Evolutionary conservation across 345 rosid species (phyloP).

Genomic region (Sisymbrium irio): DNA sequence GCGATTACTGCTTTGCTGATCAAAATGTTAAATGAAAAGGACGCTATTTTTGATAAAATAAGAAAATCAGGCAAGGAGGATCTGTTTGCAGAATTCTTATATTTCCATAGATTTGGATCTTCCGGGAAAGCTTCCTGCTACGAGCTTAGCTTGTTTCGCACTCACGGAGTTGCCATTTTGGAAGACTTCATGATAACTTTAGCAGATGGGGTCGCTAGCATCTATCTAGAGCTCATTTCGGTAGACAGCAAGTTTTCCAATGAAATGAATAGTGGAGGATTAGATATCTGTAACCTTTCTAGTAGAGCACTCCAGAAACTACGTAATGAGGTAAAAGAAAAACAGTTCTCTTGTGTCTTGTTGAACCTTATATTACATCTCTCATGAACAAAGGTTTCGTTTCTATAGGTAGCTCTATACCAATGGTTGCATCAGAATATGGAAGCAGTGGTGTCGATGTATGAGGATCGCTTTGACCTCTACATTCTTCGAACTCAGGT

Average conservation of each 20-base stretch:
- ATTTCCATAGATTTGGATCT: slow-evolving; percentile 62
- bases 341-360: neutral
- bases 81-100: slow-evolving; percentile 74
- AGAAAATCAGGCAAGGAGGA: slow-evolving; percentile 77
- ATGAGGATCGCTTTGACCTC: slow-evolving; percentile 92
- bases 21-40: slow-evolving; percentile 63
- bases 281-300: slow-evolving; percentile 68
- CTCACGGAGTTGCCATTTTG: slow-evolving; percentile 65
- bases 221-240: slow-evolving; percentile 86
- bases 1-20: slow-evolving; percentile 50
- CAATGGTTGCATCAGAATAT: slow-evolving; percentile 88
- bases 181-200: slow-evolving; percentile 84
- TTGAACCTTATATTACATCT: neutral
- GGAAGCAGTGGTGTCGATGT: slow-evolving; percentile 87
- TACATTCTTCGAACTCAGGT: slow-evolving; percentile 48
- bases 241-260: slow-evolving; percentile 73
- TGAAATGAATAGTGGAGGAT: slow-evolving; percentile 55
- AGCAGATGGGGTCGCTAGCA: slow-evolving; percentile 82
- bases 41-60: slow-evolving; percentile 52
- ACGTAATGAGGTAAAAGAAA: slow-evolving; percentile 68
- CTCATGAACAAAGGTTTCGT: neutral
- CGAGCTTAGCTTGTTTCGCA: slow-evolving; percentile 48
- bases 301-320: slow-evolving; percentile 81
- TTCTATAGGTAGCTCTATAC: slow-evolving; percentile 68
- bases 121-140: slow-evolving; percentile 52